Evolutionary conservation across 176 grass and related monocot species (phyloP).

Genomic region (Lolium multiflorum): DNA sequence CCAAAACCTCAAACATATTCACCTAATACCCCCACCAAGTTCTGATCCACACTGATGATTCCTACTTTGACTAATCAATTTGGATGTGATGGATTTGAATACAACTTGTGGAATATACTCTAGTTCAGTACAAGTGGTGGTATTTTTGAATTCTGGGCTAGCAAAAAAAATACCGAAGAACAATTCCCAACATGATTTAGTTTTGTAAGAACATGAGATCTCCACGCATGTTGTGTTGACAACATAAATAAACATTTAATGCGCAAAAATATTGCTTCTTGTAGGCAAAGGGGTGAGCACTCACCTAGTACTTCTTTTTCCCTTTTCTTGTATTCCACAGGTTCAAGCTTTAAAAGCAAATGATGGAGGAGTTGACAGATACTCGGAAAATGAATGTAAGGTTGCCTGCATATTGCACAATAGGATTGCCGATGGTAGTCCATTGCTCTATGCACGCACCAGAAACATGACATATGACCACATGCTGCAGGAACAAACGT

Average conservation of each 20-base stretch:
- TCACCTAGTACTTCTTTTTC: conserved; percentile 82
- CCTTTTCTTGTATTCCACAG: conserved; percentile 74
- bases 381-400: conserved; percentile 80
- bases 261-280: background rate
- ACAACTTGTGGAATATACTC: conserved; percentile 16
- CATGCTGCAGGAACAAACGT: conserved; percentile 64
- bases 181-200: conserved; percentile 3
- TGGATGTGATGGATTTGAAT: background rate
- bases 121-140: conserved; percentile 14
- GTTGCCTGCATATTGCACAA: conserved; percentile 78
- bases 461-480: conserved; percentile 94
- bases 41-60: background rate
- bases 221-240: background rate
- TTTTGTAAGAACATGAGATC: conserved; percentile 11
- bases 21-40: background rate
- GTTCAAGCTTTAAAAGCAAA: conserved; percentile 85
- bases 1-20: background rate
- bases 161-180: background rate
- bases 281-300: conserved; percentile 19
- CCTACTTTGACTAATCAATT: conserved; percentile 12
- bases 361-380: conserved; percentile 88
- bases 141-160: background rate
- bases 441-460: conserved; percentile 84
- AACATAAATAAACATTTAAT: conserved; percentile 8
- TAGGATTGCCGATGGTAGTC: conserved; percentile 46